Evolutionary conservation across 2,329 filamentous ascomycete genomes (phyloP), one percentile per base, ranked within the genome.

Genomic region (Dendrostoma leiphaemia): DNA sequence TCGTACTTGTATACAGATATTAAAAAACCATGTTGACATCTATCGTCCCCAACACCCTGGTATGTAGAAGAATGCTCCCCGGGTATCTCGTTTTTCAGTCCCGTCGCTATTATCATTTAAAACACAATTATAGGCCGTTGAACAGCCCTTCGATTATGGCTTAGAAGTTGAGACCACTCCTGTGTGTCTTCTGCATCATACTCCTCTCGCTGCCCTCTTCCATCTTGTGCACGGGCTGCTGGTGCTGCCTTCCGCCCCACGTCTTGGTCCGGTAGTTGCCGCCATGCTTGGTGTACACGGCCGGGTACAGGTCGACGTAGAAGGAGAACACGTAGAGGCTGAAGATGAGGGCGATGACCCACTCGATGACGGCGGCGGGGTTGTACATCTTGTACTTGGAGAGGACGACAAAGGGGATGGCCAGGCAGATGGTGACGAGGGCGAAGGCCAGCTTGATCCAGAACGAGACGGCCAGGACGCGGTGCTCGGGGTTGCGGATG

Each of bases 301-400:
- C 90, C 0, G 94, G 94, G 60, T 89, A 79, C 47, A 99, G 83
- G 72, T 99, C 93, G 67, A 97, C 79, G 65, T 88, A 81, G 76
- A 96, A 97, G 58, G 88, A 91, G 59, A 93, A 81, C 58, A 95
- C 79, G 73, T 96, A 97, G 66, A 92, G 88, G 50, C 89, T 90
- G 74, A 92, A 97, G 66, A 96, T 78, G 65, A 96, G 85, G 29
- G 91, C 83, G 60, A 97, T 84, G 57, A 83, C 67, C 83, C 83
- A 86, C 73, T 97, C 93, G 29, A 97, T 70, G 49, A 95, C 74
- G 6, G 91, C 94, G 35, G 86, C 90, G 1, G 75, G 71, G 69
- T 94, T 87, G n/a, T 49, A 40, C 19, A 76, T 64, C 8, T 72
- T 56, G 3, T 68, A 71, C 35, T 73, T 76, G 32, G 76, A 79